Evolutionary conservation across 306 rosid species (phyloP), one percentile per base, ranked within the genome.

Genomic region (Medicago arabica): DNA sequence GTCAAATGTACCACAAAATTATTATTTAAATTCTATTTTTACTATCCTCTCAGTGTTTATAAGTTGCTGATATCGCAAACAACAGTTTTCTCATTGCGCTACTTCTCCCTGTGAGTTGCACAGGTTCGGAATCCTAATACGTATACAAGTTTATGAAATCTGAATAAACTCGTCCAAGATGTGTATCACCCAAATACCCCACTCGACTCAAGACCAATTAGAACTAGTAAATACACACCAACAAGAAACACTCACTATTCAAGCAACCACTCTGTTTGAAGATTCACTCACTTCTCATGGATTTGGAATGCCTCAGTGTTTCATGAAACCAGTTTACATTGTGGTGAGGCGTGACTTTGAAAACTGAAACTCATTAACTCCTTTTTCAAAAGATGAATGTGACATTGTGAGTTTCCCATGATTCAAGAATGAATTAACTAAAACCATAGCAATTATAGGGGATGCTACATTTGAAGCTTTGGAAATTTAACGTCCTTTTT

Each of bases 171-270:
- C 41, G 31, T 19, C 18, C 65, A 59, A 25, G 36, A 21, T 57
- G 36, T 21, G 34, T 57, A 11, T 2, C 18, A 49, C 25, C 59
- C 1, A 53, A 17, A 53, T 17, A 53, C 59, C 59, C 59, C 59
- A 53, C 59, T 53, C 39, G 28, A 53, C 59, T 53, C 39, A 59
- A 25, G 17, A 59, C 15, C 28, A 13, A 59, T 40, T 12, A 59
- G 4, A 28, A 25, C 25, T 11, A 34, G 65, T 12, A 59, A 25
- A 59, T 16, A 28, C 16, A 25, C 65, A 2, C 65, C 5, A 4
- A 12, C 67, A 60, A 60, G n/a, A 59, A 59, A 59, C 65, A 23
- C 16, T 25, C 65, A 13, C 36, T 59, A 59, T 59, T 59, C 65
- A 59, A 59, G 40, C 6, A 59, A 25, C 8, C 16, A 12, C 10